These are phyloP conservation scores for Amorphotheca resinae DNA, from an alignment of 495 filamentous ascomycete species.

Conservation along the genomic window DNA sequence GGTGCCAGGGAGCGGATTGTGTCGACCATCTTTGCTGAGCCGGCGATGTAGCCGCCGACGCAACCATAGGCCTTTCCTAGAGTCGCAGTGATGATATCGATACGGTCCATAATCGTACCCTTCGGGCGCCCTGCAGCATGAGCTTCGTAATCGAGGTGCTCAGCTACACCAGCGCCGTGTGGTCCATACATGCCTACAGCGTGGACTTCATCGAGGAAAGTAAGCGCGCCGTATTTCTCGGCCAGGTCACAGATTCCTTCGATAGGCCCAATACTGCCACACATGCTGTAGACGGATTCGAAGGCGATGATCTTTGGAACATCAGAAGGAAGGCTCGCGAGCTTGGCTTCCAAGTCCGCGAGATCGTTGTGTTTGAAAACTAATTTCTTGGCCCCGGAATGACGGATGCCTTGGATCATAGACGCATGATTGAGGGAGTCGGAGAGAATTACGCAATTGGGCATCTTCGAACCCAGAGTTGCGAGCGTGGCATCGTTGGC, in stretches of 20 bases:
- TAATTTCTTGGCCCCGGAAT: slow-evolving; percentile 90
- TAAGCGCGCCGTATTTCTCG: slow-evolving; percentile 94
- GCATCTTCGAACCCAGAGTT: slow-evolving; percentile 89
- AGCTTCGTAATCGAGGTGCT: slow-evolving; percentile 90
- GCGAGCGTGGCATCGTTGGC: slow-evolving; percentile 97
- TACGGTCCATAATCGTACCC: slow-evolving; percentile 86
- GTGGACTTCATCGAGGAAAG: slow-evolving; percentile 96
- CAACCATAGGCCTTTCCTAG: slow-evolving; percentile 96
- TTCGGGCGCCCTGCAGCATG: slow-evolving; percentile 50
- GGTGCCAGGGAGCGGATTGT: slow-evolving; percentile 92
- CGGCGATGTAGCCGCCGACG: slow-evolving; percentile 95
- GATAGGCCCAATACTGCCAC: slow-evolving; percentile 90
- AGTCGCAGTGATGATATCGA: slow-evolving; percentile 96
- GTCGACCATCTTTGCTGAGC: slow-evolving; percentile 77
- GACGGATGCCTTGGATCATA: slow-evolving; percentile 98
- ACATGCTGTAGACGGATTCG: slow-evolving; percentile 98
- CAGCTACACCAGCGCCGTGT: slow-evolving; percentile 89
- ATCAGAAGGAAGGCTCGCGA: slow-evolving; percentile 70
- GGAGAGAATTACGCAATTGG: slow-evolving; percentile 88
- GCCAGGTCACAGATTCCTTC: slow-evolving; percentile 90
- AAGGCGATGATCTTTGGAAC: slow-evolving; percentile 97
- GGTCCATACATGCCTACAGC: slow-evolving; percentile 99
- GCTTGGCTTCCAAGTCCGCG: slow-evolving; percentile 75
- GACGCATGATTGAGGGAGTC: slow-evolving; percentile 95
- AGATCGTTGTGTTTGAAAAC: slow-evolving; percentile 98